Evolutionary conservation across 2,329 filamentous ascomycete genomes (phyloP), one percentile per base, ranked within the genome.

Genomic region (Diaporthe citri): DNA sequence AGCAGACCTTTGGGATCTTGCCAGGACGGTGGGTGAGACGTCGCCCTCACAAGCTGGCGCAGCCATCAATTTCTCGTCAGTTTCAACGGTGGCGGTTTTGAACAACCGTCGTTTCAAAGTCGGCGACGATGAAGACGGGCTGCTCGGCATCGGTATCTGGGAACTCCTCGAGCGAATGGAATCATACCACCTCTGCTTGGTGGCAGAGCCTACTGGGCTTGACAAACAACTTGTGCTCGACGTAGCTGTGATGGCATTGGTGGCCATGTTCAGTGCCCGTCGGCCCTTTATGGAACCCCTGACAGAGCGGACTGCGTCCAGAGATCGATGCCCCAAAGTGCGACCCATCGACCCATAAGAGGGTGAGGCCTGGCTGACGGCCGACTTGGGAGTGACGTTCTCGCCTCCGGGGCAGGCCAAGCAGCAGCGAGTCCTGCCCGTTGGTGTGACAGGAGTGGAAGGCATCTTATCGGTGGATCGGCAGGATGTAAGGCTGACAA

Each of bases 121-220:
- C 22, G 52, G 69, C 7, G 60, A 67, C 41, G 60, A 52, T 5
- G 73, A 52, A 20, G 43, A 17, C 4, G 73, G 34, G 51, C 60
- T 76, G 20, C 66, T 75, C 15, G 72, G 60, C 20, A 36, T 70
- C n/a, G 75, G 73, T 22, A 76, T 72, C 10, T 75, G 73, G 8
- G 75, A 76, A 9, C 48, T 43, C 46, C 43, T 69, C 12, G 73
- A 66, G 10, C 75, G 75, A 39, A 76, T 28, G 5, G 73, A 75
- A 39, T 62, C 56, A 46, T 73, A 75, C 75, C 73, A 75, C 46
- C 36, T 74, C 39, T 75, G 69, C 22, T 75, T 76, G 31, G 69
- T 41, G 17, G 55, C 12, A 52, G 59, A 74, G n/a, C 25, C 73
- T 17, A 5, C 28, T 31, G 75, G 73, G 39, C 75, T 73, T 51